Conservation (phyloP, 208 protist genomes). For the Leishmania tropica region DNA sequence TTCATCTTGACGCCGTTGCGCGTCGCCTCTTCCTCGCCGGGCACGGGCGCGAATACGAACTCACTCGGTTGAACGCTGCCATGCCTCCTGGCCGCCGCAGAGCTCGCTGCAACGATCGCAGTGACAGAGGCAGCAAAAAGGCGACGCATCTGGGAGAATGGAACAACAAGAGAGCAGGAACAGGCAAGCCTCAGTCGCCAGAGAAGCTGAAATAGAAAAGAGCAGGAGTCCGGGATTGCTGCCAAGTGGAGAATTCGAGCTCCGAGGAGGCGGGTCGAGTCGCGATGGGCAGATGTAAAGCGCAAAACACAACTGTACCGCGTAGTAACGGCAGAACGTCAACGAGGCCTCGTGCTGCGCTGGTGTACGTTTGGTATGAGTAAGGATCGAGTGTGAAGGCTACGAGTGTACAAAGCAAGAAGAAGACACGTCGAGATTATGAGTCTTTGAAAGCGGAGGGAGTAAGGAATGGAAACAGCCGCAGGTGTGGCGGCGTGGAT, state of each 20-base stretch:
- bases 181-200: neutral
- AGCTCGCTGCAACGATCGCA: neutral
- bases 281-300: neutral
- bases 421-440: neutral
- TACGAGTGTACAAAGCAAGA: neutral
- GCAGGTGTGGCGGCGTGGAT: neutral
- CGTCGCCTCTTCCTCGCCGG: conserved; percentile 39
- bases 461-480: neutral
- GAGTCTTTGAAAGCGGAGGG: neutral
- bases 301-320: neutral
- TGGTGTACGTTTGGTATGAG: neutral
- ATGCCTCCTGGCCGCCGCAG: conserved; percentile 21
- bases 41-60: conserved; percentile 35
- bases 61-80: conserved; percentile 37
- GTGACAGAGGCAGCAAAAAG: neutral
- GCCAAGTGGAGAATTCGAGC: neutral
- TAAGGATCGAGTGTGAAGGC: neutral
- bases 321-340: neutral
- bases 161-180: neutral
- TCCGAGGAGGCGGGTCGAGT: neutral
- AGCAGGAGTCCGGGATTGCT: no score
- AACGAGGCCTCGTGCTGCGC: neutral
- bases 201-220: neutral
- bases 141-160: conserved; percentile 14
- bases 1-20: conserved; percentile 84